These are phyloP conservation scores for Penicillium longicatenatum DNA, from an alignment of 495 filamentous ascomycete species.

Conservation along the genomic window DNA sequence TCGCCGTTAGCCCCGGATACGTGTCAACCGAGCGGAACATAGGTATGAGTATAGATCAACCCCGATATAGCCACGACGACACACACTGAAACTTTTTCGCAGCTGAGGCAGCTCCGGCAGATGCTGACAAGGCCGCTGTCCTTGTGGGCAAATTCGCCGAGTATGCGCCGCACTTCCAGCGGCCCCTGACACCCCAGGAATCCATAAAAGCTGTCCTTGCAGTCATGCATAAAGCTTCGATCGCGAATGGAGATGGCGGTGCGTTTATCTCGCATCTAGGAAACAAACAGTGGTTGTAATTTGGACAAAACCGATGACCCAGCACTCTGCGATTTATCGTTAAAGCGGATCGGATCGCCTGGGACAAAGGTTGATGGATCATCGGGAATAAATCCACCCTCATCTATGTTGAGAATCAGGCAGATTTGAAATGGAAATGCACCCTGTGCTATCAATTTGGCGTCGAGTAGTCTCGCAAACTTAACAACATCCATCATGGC, in stretches of 20 bases:
- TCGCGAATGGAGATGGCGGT: constrained; percentile 53
- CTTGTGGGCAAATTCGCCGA: constrained; percentile 37
- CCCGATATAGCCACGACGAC: neutral
- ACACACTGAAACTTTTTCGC: neutral
- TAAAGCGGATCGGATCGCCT: too few species aligned
- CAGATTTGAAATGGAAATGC: too few species aligned
- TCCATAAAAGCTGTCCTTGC: constrained; percentile 40
- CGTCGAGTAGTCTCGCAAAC: too few species aligned
- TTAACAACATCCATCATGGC: too few species aligned
- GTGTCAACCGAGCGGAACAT: constrained; percentile 41
- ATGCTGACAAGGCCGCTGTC: constrained; percentile 27
- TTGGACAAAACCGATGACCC: neutral
- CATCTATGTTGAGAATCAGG: too few species aligned
- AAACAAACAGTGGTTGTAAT: constrained; percentile 51
- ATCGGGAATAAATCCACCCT: too few species aligned
- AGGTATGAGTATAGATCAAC: neutral
- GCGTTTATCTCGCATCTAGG: constrained; percentile 56
- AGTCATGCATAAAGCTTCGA: constrained; percentile 44
- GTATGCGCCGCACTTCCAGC: constrained; percentile 54
- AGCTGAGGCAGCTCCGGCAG: constrained; percentile 38
- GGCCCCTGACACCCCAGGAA: constrained; percentile 43
- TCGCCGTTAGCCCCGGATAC: constrained; percentile 50
- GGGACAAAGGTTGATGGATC: too few species aligned
- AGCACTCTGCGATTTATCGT: too few species aligned
- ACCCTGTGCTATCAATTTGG: too few species aligned